phyloP scores from a whole-genome alignment of 306 rosid species.

The Medicago truncatula region DNA sequence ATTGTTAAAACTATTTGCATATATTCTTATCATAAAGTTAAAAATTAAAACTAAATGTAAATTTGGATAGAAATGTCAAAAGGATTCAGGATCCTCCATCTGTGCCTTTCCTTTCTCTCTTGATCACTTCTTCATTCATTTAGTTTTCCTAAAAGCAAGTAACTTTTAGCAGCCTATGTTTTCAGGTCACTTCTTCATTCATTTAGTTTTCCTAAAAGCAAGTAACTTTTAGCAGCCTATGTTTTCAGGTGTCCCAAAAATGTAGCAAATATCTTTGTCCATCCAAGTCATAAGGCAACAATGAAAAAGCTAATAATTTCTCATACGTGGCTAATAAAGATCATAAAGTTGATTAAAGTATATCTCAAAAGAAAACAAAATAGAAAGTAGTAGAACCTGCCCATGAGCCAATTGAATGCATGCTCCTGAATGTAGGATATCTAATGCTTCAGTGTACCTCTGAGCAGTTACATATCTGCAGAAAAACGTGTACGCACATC shows the following conservation, averaged over 20 bases:
- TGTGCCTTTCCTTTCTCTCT: too few relatives aligned
- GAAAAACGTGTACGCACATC: conserved; percentile 43
- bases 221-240: too few relatives aligned
- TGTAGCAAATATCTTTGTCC: background rate
- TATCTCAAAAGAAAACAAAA: conserved; percentile 31
- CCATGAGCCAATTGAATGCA: conserved; percentile 75
- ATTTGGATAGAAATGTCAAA: conserved; percentile 16
- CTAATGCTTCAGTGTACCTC: conserved; percentile 83
- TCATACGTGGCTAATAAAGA: conserved; percentile 5
- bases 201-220: too few relatives aligned
- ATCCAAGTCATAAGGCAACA: background rate
- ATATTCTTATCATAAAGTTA: conserved; percentile 9
- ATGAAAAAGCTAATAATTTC: conserved; percentile 10
- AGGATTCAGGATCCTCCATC: too few relatives aligned
- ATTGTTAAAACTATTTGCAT: background rate
- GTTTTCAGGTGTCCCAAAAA: too few relatives aligned
- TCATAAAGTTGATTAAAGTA: conserved; percentile 25
- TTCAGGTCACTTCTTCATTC: too few relatives aligned
- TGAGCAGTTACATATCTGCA: conserved; percentile 80
- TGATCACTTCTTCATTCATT: too few relatives aligned
- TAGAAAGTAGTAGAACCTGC: conserved; percentile 63
- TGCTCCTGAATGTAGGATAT: conserved; percentile 85
- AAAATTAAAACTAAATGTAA: conserved; percentile 25
- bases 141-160: too few relatives aligned
- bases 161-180: too few relatives aligned